Evolutionary conservation across 140 eudicot species (phyloP).

Genomic region (Erigeron philadelphicus): DNA sequence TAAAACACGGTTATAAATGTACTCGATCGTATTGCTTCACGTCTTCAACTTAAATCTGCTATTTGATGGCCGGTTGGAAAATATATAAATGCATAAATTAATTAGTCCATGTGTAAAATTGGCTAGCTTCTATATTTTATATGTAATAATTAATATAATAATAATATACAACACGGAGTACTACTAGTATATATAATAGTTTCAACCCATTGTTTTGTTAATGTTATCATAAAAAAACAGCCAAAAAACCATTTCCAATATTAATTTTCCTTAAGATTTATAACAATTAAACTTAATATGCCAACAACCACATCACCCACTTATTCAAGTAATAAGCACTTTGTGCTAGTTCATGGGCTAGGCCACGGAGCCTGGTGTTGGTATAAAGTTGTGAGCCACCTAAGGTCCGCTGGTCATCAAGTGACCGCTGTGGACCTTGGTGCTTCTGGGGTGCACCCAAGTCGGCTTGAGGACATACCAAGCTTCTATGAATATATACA

Average conservation of each 20-base stretch:
- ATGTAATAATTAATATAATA: too few relatives aligned
- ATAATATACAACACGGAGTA: too few relatives aligned
- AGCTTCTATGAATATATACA: slow-evolving; percentile 26
- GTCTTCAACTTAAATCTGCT: too few relatives aligned
- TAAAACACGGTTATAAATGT: too few relatives aligned
- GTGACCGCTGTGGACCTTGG: slow-evolving; percentile 51
- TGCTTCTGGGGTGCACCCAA: slow-evolving; percentile 31
- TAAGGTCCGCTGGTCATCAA: slow-evolving; percentile 30
- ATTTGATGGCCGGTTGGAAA: too few relatives aligned
- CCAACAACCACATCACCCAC: not conserved
- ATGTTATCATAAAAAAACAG: not conserved
- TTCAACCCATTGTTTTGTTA: too few relatives aligned
- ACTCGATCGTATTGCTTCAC: too few relatives aligned
- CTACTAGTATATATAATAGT: too few relatives aligned
- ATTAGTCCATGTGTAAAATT: too few relatives aligned
- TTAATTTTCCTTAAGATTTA: not conserved
- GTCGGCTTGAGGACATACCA: slow-evolving; percentile 19
- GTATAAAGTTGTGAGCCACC: slow-evolving; percentile 43
- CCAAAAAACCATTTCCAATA: not conserved
- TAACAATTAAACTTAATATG: not conserved
- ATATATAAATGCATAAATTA: too few relatives aligned
- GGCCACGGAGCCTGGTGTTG: slow-evolving; percentile 64
- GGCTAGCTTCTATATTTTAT: too few relatives aligned
- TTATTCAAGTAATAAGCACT: slow-evolving; percentile 32
- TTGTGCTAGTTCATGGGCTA: slow-evolving; percentile 50